Conservation (phyloP, 2,329 filamentous ascomycete species). For the Diplodia mutila region DNA sequence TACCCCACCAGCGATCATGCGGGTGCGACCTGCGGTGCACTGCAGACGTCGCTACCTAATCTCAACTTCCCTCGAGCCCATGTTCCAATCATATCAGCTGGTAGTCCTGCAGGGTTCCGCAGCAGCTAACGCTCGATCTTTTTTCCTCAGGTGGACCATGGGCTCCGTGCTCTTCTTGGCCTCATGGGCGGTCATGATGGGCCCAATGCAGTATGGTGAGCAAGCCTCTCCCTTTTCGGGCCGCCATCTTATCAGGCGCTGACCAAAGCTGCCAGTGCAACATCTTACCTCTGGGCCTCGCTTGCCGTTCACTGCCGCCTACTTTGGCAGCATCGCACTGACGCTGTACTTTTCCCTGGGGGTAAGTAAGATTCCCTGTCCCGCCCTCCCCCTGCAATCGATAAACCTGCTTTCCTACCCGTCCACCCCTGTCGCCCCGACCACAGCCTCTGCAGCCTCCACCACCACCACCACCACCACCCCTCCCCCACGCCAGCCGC, state of each 20-base stretch:
- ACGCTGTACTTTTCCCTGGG: slow-evolving; percentile 92
- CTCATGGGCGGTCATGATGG: slow-evolving; percentile 95
- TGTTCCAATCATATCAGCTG: slow-evolving; percentile 33
- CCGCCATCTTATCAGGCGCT: slow-evolving; percentile 28
- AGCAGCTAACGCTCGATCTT: slow-evolving; percentile 27
- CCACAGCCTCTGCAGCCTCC: slow-evolving; percentile 5
- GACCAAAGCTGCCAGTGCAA: slow-evolving; percentile 51
- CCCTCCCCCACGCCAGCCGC: slow-evolving; percentile 35
- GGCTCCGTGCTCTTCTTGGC: slow-evolving; percentile 87
- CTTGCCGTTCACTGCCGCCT: slow-evolving; percentile 89
- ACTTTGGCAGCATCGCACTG: slow-evolving; percentile 89
- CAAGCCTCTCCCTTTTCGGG: slow-evolving; percentile 27
- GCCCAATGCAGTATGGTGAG: slow-evolving; percentile 74
- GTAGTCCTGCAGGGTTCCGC: slow-evolving; percentile 25
- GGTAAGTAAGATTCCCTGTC: slow-evolving; percentile 61
- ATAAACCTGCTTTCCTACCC: slow-evolving; percentile 26
- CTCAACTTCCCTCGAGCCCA: slow-evolving; percentile 34
- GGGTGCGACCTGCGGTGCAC: slow-evolving; percentile 44
- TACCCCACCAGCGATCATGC: slow-evolving; percentile 45
- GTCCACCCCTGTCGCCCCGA: slow-evolving; percentile 25
- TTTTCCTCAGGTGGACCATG: slow-evolving; percentile 79
- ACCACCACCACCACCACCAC: slow-evolving; percentile 32
- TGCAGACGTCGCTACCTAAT: slow-evolving; percentile 40
- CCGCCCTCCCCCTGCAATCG: slow-evolving; percentile 25
- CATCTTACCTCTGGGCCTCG: slow-evolving; percentile 84